phyloP scores from a whole-genome alignment of 225 moss, liverwort and hornwort genomes.

The Marchantia paleacea region DNA sequence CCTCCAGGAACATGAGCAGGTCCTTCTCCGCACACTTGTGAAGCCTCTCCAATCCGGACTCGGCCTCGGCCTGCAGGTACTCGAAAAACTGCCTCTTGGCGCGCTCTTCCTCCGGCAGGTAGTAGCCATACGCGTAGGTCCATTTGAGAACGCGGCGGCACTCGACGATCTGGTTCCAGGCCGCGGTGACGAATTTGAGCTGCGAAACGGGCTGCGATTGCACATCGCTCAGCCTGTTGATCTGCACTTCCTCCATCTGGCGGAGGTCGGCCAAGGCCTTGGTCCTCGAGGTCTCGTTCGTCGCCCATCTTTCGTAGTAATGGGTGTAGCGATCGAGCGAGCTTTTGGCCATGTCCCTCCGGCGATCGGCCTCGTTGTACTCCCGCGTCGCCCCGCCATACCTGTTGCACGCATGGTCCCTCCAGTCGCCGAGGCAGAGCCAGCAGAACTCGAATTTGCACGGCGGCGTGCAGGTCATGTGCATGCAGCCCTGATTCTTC shows the following conservation, averaged over 20 bases:
- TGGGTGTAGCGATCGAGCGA: conserved; percentile 95
- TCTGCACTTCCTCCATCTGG: conserved; percentile 79
- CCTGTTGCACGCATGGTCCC: conserved; percentile 89
- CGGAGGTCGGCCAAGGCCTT: conserved; percentile 87
- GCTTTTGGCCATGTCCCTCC: conserved; percentile 98
- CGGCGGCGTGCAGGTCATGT: conserved; percentile 94
- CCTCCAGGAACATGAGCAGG: conserved; percentile 74
- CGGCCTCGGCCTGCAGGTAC: conserved; percentile 92
- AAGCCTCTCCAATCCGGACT: conserved; percentile 82
- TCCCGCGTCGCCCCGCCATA: conserved; percentile 76
- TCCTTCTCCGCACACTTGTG: conserved; percentile 98
- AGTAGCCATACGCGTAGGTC: conserved; percentile 97
- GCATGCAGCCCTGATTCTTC: conserved; percentile 99
- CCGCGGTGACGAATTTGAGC: conserved; percentile 89
- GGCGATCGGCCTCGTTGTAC: conserved; percentile 92
- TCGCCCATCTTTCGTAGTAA: conserved; percentile 99
- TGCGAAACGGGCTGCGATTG: conserved; percentile 97
- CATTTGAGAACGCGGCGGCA: conserved; percentile 93
- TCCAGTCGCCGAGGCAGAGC: conserved; percentile 98
- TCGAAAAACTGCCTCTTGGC: conserved; percentile 92
- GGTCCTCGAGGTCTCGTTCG: conserved; percentile 89
- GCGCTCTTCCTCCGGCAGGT: conserved; percentile 73
- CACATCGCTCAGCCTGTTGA: conserved; percentile 87
- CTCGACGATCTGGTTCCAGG: conserved; percentile 98
- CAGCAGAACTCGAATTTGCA: conserved; percentile 81